Percentiles rank a stretch among this genome's conserved stretches.
Evolutionary conservation across 345 rosid species (phyloP).

Genomic region (Pistacia integerrima): DNA sequence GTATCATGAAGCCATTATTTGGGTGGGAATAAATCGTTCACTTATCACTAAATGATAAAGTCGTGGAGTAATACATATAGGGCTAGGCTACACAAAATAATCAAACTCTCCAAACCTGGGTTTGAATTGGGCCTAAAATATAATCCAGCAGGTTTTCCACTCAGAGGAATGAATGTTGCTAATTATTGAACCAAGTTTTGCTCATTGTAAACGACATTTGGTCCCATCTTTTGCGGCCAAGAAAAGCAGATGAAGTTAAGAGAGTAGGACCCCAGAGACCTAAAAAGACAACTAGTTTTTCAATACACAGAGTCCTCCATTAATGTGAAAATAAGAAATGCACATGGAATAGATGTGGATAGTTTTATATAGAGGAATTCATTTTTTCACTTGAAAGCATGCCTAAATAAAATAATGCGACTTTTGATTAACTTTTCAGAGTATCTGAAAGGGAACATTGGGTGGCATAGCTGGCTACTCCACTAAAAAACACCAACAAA

Average conservation of each 20-base stretch:
- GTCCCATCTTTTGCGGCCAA: neutral
- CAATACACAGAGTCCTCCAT: neutral
- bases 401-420: neutral
- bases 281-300: neutral
- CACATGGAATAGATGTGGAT: neutral
- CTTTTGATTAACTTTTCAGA: slow-evolving; percentile 30
- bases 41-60: too few relatives aligned
- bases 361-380: neutral
- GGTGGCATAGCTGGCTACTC: slow-evolving; percentile 27
- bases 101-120: too few relatives aligned
- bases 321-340: neutral
- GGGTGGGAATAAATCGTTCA: too few relatives aligned
- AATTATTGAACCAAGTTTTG: too few relatives aligned
- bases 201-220: too few relatives aligned
- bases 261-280: neutral
- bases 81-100: too few relatives aligned
- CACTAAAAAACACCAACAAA: slow-evolving; percentile 34
- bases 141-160: too few relatives aligned
- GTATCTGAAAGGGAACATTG: slow-evolving; percentile 16
- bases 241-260: neutral
- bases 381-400: slow-evolving; percentile 8
- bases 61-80: too few relatives aligned
- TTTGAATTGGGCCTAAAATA: too few relatives aligned
- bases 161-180: too few relatives aligned
- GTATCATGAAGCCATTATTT: too few relatives aligned